Evolutionary conservation across 257 asterid species (phyloP), one percentile per base, ranked within the genome.

Genomic region (Plantago major): DNA sequence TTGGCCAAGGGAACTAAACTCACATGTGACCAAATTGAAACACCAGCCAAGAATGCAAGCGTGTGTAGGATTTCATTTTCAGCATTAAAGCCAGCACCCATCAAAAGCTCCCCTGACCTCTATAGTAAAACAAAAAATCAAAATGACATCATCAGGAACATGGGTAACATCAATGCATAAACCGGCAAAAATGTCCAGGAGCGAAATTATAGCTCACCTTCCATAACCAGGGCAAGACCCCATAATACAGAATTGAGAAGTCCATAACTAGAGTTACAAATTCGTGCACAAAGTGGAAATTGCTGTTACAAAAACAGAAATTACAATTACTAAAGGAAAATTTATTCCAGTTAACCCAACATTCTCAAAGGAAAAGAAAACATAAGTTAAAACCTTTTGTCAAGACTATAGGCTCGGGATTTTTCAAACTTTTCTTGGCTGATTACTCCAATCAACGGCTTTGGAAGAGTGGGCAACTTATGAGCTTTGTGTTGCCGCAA

Each of bases 21-120:
- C 74, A 90, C 98, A 96, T 91, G 98, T 28, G 95, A 85, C 98
- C 96, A 88, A 71, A 88, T 58, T 96, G 82, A 85, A 63, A 91
- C 84, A 63, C 96, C 96, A 10, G 92, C 96, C 76, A 91, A 84
- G 79, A 91, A 91, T 19, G 90, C 82, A 60, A 91, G 94, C 0
- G 98, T 88, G 80, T 85, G 95, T 11, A 71, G 71, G 68, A 86
- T 86, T 77, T 91, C 98, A 79, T 84, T 88, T 69, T 86, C 96
- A 6, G 85, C 82, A 73, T 81, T 71, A 55, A 91, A 77, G 30
- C 95, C 94, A 73, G 75, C 72, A 75, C 65, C 71, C 52, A 77
- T 73, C 78, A 91, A 63, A 79, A 77, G 70, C n/a, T 81, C 90
- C 73, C 88, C 96, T 14, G 95, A 81, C 73, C 70, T 74, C 98